phyloP scores from a whole-genome alignment of 2,329 filamentous ascomycete genomes.

The Geosmithia morbida region DNA sequence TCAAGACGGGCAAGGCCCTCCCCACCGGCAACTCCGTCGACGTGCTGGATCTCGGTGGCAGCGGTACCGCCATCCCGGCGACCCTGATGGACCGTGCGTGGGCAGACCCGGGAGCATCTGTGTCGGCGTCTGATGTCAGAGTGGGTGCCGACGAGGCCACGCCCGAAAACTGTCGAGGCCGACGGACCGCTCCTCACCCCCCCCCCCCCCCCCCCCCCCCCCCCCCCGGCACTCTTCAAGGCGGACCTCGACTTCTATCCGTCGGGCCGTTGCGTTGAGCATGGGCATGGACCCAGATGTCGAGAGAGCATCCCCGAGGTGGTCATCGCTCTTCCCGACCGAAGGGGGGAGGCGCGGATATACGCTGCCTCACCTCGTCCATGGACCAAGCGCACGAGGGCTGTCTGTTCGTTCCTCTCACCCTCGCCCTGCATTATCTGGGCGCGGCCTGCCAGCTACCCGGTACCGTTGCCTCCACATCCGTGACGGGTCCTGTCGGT shows the following conservation, averaged over 20 bases:
- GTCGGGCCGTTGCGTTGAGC: conserved; percentile 36
- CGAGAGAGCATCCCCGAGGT: conserved; percentile 48
- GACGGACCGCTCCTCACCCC: too few species aligned
- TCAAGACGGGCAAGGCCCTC: conserved; percentile 39
- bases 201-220: too few species aligned
- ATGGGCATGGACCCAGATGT: conserved; percentile 42
- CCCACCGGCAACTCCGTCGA: conserved; percentile 40
- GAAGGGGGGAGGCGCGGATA: conserved; percentile 13
- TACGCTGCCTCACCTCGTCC: conserved; percentile 33
- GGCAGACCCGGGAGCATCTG: conserved; percentile 51
- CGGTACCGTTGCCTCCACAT: conserved; percentile 24
- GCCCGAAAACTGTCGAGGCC: conserved; percentile 35
- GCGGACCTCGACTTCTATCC: conserved; percentile 37
- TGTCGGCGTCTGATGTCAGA: conserved; percentile 37
- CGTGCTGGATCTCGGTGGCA: conserved; percentile 21
- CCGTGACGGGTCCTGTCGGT: conserved; percentile 8
- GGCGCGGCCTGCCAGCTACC: conserved; percentile 31
- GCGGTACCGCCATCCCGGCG: conserved; percentile 21
- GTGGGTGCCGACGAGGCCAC: conserved; percentile 31
- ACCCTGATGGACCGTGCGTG: conserved; percentile 50
- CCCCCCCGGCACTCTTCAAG: too few species aligned
- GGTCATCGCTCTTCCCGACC: conserved; percentile 27
- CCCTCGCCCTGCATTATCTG: conserved; percentile 35
- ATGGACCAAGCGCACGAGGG: conserved; percentile 42
- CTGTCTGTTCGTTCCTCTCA: conserved; percentile 41